A percentile compares a stretch with the other conserved stretches of the same genome.
phyloP scores from a whole-genome alignment of 2,329 filamentous ascomycete genomes.

The Fusarium pseudonygamai region DNA sequence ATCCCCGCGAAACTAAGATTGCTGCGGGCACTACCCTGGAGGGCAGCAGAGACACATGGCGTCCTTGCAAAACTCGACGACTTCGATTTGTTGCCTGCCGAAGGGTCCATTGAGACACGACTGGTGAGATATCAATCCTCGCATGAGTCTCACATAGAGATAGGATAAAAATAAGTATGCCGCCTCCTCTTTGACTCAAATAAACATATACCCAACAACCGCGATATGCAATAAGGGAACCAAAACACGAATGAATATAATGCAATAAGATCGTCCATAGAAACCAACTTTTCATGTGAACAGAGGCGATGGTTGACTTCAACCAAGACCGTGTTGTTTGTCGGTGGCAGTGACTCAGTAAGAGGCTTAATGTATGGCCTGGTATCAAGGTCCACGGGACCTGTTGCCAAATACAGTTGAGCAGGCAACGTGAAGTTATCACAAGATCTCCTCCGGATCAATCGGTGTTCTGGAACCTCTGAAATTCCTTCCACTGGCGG shows the following conservation, averaged over 20 bases:
- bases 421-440: constrained; percentile 25
- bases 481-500: neutral
- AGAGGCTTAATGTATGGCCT: neutral
- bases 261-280: neutral
- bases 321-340: constrained; percentile 1
- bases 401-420: constrained; percentile 6
- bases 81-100: neutral
- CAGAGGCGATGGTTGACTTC: neutral
- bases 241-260: neutral
- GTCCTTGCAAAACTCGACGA: neutral
- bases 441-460: constrained; percentile 6
- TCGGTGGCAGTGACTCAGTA: neutral
- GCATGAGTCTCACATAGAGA: no score
- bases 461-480: neutral
- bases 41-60: constrained; percentile 1
- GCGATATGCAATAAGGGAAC: neutral
- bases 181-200: no score
- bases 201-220: neutral
- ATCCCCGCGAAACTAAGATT: constrained; percentile 30
- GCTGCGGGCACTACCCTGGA: constrained; percentile 29
- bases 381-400: constrained; percentile 3
- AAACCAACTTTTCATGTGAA: neutral
- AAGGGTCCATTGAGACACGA: constrained; percentile 9
- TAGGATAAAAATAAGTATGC: no score
- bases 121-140: neutral